phyloP scores from a whole-genome alignment of 306 rosid species.

The Castanospermum australe region DNA sequence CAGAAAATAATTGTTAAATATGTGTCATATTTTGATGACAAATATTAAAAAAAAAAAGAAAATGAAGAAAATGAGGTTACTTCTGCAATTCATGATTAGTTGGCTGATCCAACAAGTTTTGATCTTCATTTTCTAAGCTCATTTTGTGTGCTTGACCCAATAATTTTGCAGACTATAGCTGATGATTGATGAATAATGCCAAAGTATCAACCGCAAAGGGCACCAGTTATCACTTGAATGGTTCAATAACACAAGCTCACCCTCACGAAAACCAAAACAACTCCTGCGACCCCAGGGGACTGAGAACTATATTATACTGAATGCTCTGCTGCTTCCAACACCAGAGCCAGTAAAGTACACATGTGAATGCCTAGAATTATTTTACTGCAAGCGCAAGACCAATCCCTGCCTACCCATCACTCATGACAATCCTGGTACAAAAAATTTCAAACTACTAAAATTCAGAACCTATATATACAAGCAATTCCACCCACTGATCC shows the following conservation, averaged over 20 bases:
- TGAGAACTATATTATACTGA: constrained; percentile 10
- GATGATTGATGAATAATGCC: constrained; percentile 18
- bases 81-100: constrained; percentile 50
- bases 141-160: constrained; percentile 47
- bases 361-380: neutral
- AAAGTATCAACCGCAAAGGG: constrained; percentile 25
- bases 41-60: neutral
- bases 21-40: constrained; percentile 12
- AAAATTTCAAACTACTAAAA: constrained; percentile 33
- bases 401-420: constrained; percentile 26
- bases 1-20: constrained; percentile 20
- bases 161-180: constrained; percentile 28
- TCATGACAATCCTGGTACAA: constrained; percentile 20
- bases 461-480: constrained; percentile 25
- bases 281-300: neutral
- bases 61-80: constrained; percentile 42
- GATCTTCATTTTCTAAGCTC: constrained; percentile 67
- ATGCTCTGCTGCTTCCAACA: constrained; percentile 19
- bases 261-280: constrained; percentile 9
- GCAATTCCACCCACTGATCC: constrained; percentile 51
- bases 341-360: constrained; percentile 26
- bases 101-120: constrained; percentile 39
- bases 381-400: constrained; percentile 21
- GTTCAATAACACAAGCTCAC: constrained; percentile 29
- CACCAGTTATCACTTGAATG: constrained; percentile 24